Conservation (phyloP, 2,329 filamentous ascomycete species). For the Neofusicoccum sp. region DNA sequence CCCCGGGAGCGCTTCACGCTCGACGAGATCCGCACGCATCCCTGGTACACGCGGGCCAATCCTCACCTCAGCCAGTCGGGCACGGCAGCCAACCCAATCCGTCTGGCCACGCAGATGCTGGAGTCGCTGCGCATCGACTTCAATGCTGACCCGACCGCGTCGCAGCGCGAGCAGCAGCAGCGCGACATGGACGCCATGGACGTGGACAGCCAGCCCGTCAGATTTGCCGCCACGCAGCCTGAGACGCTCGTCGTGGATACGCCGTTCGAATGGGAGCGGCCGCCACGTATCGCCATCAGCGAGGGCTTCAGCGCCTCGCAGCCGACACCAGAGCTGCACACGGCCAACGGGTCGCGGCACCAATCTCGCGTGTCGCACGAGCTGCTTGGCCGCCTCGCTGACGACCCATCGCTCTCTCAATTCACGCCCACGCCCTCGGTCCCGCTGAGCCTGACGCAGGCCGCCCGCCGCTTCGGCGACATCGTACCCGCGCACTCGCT, state of each 20-base stretch:
- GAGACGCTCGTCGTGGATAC: slow-evolving; percentile 72
- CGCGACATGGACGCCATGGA: slow-evolving; percentile 59
- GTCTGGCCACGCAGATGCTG: slow-evolving; percentile 91
- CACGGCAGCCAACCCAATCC: slow-evolving; percentile 72
- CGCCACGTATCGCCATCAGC: slow-evolving; percentile 53
- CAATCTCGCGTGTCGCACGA: slow-evolving; percentile 19
- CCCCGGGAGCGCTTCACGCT: slow-evolving; percentile 76
- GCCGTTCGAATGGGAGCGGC: slow-evolving; percentile 85
- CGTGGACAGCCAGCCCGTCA: slow-evolving; percentile 55
- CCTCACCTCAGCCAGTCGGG: slow-evolving; percentile 72
- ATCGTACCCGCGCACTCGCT: slow-evolving; percentile 85
- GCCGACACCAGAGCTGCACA: slow-evolving; percentile 37
- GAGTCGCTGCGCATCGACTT: slow-evolving; percentile 89
- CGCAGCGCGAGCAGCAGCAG: slow-evolving; percentile 39
- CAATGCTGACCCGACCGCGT: slow-evolving; percentile 61
- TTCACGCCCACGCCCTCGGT: slow-evolving; percentile 78
- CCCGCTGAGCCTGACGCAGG: slow-evolving; percentile 82
- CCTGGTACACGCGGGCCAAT: slow-evolving; percentile 89
- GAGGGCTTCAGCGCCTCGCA: slow-evolving; percentile 50
- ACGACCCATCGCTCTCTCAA: slow-evolving; percentile 81
- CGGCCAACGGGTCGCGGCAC: slow-evolving; percentile 19
- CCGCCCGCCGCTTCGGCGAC: slow-evolving; percentile 82
- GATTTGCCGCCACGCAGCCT: slow-evolving; percentile 80
- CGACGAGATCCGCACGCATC: slow-evolving; percentile 81
- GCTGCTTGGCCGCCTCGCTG: slow-evolving; percentile 64